Evolutionary conservation across 1,284 basidiomycete genomes (phyloP).

Genomic region (Ustilago nuda): DNA sequence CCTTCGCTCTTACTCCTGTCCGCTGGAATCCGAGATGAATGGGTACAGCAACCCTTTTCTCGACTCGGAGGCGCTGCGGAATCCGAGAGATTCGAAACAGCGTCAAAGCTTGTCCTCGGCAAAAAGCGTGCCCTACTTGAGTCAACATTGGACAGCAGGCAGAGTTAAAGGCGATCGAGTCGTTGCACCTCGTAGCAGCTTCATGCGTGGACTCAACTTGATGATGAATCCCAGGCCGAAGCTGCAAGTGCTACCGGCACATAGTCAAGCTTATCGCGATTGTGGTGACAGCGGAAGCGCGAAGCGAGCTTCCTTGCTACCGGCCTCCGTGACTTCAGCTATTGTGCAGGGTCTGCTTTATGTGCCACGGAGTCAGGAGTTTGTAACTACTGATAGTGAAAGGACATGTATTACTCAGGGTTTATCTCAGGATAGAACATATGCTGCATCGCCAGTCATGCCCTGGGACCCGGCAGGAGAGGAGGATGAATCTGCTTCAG

Average conservation of each 20-base stretch:
- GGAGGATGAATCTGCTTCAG: not conserved
- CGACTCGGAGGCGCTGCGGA: not conserved
- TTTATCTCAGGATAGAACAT: not conserved
- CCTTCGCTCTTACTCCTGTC: conserved; percentile 21
- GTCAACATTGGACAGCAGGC: conserved; percentile 41
- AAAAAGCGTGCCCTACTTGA: conserved; percentile 33
- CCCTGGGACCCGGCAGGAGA: not conserved
- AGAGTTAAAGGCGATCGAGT: conserved; percentile 40
- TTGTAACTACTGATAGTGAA: conserved; percentile 12
- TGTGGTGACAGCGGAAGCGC: not conserved
- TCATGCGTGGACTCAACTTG: conserved; percentile 32
- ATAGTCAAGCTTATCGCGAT: not conserved
- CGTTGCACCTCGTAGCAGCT: conserved; percentile 32
- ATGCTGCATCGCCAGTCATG: conserved; percentile 1
- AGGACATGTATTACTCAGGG: conserved; percentile 13
- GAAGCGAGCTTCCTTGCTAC: not conserved
- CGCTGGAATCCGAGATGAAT: conserved; percentile 26
- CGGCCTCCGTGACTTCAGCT: conserved; percentile 1
- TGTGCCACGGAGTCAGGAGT: not conserved
- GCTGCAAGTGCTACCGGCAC: conserved; percentile 37
- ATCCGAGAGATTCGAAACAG: not conserved
- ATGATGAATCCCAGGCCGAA: conserved; percentile 41
- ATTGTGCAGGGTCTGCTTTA: conserved; percentile 17
- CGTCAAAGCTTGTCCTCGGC: conserved; percentile 19
- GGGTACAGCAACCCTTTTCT: conserved; percentile 17